These are phyloP conservation scores for Tarenaya hassleriana DNA, from an alignment of 345 rosid genomes.

Conservation along the genomic window DNA sequence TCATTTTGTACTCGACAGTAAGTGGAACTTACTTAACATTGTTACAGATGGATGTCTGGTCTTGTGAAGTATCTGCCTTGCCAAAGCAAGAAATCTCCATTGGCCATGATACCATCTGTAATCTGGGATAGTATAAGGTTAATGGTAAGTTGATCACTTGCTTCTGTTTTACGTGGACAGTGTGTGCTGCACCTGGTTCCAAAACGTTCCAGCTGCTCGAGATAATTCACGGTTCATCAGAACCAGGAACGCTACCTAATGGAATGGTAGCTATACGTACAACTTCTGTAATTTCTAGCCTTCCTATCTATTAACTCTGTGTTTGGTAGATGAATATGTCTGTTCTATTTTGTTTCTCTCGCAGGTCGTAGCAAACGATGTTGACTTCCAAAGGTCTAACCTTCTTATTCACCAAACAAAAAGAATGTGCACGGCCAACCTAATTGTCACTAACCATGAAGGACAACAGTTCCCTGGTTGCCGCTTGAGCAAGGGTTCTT, in stretches of 20 bases:
- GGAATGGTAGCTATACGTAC: constrained; percentile 72
- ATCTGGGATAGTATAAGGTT: not conserved
- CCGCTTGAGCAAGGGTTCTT: constrained; percentile 35
- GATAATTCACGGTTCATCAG: constrained; percentile 59
- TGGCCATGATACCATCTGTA: no score
- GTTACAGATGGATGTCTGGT: constrained; percentile 7
- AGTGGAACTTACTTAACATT: constrained; percentile 25
- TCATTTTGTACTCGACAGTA: constrained; percentile 84
- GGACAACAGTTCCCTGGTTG: constrained; percentile 94
- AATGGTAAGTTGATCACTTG: constrained; percentile 11
- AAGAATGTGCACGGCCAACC: constrained; percentile 93
- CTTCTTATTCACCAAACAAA: constrained; percentile 98
- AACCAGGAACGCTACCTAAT: constrained; percentile 59
- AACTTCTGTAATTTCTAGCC: no score
- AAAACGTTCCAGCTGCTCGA: constrained; percentile 95
- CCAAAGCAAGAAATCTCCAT: no score
- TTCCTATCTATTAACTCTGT: constrained; percentile 9
- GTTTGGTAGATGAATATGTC: constrained; percentile 1
- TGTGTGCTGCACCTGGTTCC: constrained; percentile 99
- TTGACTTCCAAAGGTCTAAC: constrained; percentile 91
- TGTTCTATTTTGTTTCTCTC: constrained; percentile 12
- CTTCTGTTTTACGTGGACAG: constrained; percentile 33
- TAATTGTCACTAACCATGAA: constrained; percentile 91
- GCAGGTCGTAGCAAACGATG: constrained; percentile 92
- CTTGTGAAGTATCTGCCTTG: not conserved